Base-by-base conservation (phyloP, 108 stramenopile species). In the Skeletonema costatum region DNA sequence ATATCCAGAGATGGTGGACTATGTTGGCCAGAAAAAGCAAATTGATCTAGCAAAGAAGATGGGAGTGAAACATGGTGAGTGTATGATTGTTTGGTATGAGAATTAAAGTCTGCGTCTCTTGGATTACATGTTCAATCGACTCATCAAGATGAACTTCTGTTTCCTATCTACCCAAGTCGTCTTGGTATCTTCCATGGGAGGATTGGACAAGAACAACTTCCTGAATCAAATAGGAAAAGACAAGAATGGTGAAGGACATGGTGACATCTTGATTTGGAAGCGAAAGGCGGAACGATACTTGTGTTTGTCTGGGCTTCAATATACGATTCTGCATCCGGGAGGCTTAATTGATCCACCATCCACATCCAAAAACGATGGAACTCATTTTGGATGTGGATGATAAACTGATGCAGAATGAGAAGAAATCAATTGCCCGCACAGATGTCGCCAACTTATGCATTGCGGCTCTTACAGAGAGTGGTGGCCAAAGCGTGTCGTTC, bases 241-340 rank as follows among this genome's bases (percentile, higher is more conserved):
- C 31, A 83, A 90, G 29, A 81, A 89, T 25, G 90, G 88, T 2
- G 78, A 85, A 19, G 94, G 94, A 38, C 74, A 87, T 81, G 97
- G 97, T 1, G 92, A 96, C 75, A 96, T 97, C 59, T 64, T 97
- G 33, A 31, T 91, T 33, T 97, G 97, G 97, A 97, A 97, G 74
- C 84, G 97, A 62, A 90, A 89, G 80, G 95, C 95, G 21, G 95
- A 96, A 79, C 75, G 76, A 66, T 88, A 93, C 44, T 75, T 93
- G 36, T 85, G 90, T 19, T 50, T 75, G 83, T 86, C 70, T 66
- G 94, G 93, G 6, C 68, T 96, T 68, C 76, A 88, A 44, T 95
- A 96, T 70, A 92, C 93, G 38, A 95, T 96, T 65, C 66, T 97
- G 48, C 97, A 97, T 87, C 94, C 97, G 0, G 97, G 97, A 63